Conservation (phyloP, 371 early-diverging fungal species). For the Mucor lusitanicus region DNA sequence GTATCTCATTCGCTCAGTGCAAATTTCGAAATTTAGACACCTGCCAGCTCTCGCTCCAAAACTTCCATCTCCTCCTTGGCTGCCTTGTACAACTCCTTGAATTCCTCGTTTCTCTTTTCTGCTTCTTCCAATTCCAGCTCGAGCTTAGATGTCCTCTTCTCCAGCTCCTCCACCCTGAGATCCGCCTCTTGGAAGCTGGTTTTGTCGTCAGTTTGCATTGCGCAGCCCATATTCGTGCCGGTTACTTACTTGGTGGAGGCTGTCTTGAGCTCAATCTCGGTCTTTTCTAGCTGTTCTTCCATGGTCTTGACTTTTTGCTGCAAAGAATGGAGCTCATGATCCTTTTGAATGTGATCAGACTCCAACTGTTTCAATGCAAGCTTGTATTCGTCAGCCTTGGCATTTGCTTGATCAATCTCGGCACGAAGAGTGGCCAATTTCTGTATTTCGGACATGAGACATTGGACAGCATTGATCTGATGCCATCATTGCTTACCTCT, state of each 20-base stretch:
- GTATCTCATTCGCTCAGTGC: constrained; percentile 8
- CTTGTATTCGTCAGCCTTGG: constrained; percentile 67
- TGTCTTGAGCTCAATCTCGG: constrained; percentile 56
- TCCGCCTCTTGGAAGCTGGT: constrained; percentile 67
- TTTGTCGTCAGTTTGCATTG: neutral
- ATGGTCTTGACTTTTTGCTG: constrained; percentile 58
- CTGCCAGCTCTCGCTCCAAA: constrained; percentile 68
- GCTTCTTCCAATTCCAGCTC: constrained; percentile 61
- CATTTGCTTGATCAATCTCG: constrained; percentile 22
- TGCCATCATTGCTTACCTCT: constrained; percentile 13
- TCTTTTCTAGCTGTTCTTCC: constrained; percentile 63
- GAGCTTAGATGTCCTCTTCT: constrained; percentile 64
- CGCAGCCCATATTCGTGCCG: neutral
- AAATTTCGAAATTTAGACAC: constrained; percentile 50
- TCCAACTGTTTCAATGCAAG: constrained; percentile 55
- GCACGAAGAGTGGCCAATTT: constrained; percentile 64
- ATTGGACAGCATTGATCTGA: neutral
- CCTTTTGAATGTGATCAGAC: constrained; percentile 58
- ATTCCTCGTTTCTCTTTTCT: constrained; percentile 66
- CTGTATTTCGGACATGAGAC: constrained; percentile 32
- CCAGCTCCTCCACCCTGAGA: constrained; percentile 68
- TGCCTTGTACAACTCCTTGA: constrained; percentile 56
- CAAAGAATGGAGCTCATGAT: constrained; percentile 67
- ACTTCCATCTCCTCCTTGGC: constrained; percentile 69
- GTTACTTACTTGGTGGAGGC: constrained; percentile 59